Percentiles rank a stretch among this genome's conserved stretches.
Evolutionary conservation across 2,329 filamentous ascomycete species (phyloP).

Genomic region (Gnomoniopsis sp.): DNA sequence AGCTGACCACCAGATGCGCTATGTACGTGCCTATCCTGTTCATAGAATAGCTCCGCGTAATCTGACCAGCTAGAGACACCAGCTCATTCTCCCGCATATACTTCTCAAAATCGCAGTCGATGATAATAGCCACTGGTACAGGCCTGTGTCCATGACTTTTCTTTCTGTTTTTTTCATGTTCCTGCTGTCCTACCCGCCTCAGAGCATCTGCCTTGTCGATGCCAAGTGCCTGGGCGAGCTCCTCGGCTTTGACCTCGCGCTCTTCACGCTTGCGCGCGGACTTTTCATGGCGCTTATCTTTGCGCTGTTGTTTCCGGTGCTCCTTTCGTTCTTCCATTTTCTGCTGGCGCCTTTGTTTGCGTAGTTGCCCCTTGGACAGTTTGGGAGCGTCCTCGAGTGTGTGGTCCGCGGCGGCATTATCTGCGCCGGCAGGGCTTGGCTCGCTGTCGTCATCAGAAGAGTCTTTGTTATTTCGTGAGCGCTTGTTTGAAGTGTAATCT

Average conservation of each 20-base stretch:
- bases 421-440: background rate
- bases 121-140: constrained; percentile 74
- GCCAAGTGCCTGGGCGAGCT: constrained; percentile 35
- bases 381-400: constrained; percentile 6
- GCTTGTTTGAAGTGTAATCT: constrained; percentile 8
- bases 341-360: constrained; percentile 69
- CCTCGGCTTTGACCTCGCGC: constrained; percentile 46
- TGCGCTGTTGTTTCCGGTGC: constrained; percentile 50
- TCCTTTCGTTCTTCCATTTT: constrained; percentile 73
- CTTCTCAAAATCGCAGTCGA: constrained; percentile 90
- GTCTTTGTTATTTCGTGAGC: background rate
- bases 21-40: constrained; percentile 69
- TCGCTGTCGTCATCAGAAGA: background rate
- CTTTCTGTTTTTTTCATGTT: constrained; percentile 26
- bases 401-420: background rate
- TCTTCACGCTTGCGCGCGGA: constrained; percentile 47
- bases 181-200: constrained; percentile 22
- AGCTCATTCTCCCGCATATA: constrained; percentile 86
- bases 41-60: constrained; percentile 86
- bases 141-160: constrained; percentile 33
- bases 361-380: constrained; percentile 82
- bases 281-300: constrained; percentile 50
- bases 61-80: constrained; percentile 76
- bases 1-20: constrained; percentile 71
- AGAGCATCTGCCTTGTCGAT: constrained; percentile 36